Conservation (phyloP, 495 filamentous ascomycete genomes). For the Hypoxylon rickii region DNA sequence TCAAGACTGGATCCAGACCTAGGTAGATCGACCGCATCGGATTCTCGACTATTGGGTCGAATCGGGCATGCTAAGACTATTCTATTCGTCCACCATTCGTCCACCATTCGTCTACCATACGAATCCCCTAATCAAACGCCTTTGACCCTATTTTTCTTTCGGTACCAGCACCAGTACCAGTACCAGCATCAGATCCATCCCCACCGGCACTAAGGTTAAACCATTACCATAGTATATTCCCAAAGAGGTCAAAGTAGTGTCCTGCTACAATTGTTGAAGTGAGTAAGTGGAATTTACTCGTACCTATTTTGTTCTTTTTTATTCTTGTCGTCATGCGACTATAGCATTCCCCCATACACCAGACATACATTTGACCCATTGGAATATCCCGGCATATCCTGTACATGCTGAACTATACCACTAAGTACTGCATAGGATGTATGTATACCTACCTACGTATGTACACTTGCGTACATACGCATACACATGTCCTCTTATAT, state of each 20-base stretch:
- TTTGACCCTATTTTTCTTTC: constrained; percentile 19
- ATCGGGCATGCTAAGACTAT: constrained; percentile 31
- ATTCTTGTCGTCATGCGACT: not conserved
- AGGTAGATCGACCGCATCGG: constrained; percentile 32
- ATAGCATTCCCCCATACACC: constrained; percentile 14
- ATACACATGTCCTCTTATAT: not conserved
- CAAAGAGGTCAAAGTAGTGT: too few species aligned
- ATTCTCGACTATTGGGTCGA: constrained; percentile 31
- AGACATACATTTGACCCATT: too few species aligned
- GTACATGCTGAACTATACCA: not conserved
- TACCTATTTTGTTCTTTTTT: constrained; percentile 2
- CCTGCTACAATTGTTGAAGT: too few species aligned
- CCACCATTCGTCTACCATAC: constrained; percentile 23
- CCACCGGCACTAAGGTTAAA: constrained; percentile 1
- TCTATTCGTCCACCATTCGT: constrained; percentile 5
- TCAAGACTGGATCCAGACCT: constrained; percentile 32
- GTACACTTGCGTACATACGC: not conserved
- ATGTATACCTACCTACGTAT: not conserved
- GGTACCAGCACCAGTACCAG: constrained; percentile 6
- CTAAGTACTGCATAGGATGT: not conserved
- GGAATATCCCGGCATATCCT: too few species aligned
- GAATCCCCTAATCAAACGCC: constrained; percentile 31
- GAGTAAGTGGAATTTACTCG: too few species aligned
- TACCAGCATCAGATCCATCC: constrained; percentile 2
- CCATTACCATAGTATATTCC: constrained; percentile 1